Evolutionary conservation across 768 basidiomycete genomes (phyloP), one percentile per base, ranked within the genome.

Genomic region (Termitomyces sp.): DNA sequence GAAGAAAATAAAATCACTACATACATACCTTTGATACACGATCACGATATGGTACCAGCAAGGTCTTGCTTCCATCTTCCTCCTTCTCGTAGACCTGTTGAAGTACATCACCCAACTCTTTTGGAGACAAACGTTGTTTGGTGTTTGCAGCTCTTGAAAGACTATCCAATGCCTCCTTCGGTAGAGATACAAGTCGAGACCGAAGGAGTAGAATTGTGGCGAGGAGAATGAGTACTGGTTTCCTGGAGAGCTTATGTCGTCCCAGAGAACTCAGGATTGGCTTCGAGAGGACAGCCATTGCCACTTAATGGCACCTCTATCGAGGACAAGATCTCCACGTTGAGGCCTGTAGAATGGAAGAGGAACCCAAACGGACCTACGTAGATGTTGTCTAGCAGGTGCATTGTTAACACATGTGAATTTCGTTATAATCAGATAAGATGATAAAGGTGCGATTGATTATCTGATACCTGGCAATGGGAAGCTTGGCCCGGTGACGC

Each of bases 21-120:
- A 20, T 35, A 45, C 79, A 52, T 31, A 87, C 87, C 76, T 84
- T 84, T 12, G 84, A 80, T 7, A 91, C 68, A 42, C 78, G 68
- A 32, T 85, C 83, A 22, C 80, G 71, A 63, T 86, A 84, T 1
- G 85, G 88, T 5, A 89, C 83, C 1, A 86, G 75, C n/a, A 91
- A 68, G 5, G 76, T 82, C 64, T 83, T 83, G 16, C 76, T 76
- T 3, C 86, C 87, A 59, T 82, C 79, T 3, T 74, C 64, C 52
- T 81, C 77, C 29, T 81, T 76, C 16, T 80, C 68, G 63, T 90
- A 92, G 25, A 91, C 72, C 60, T 83, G 76, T 66, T 86, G 82
- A 43, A 87, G 62, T 18, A 82, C 77, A 42, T 72, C 66, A 7
- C 69, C 66, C 9, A 83, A 67, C 38, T 83, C 78, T 39, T 77